Evolutionary conservation across 306 rosid genomes (phyloP).

Genomic region (Cucurbita moschata): DNA sequence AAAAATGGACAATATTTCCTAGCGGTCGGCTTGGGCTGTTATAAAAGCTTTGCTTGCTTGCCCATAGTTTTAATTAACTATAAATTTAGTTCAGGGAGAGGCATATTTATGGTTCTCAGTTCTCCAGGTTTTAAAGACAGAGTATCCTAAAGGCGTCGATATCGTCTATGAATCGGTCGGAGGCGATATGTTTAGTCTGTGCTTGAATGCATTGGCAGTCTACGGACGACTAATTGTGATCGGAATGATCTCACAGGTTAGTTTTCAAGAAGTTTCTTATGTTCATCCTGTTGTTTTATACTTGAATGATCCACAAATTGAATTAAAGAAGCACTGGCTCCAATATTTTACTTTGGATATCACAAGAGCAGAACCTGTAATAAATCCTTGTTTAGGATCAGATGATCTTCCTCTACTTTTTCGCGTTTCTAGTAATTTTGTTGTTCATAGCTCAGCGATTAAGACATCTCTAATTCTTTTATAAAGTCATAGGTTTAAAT

Average conservation of each 20-base stretch:
- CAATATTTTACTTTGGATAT: too few species aligned
- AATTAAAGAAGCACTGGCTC: too few species aligned
- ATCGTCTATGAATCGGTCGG: constrained; percentile 94
- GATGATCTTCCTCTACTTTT: too few species aligned
- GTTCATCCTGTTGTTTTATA: background rate
- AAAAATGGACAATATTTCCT: too few species aligned
- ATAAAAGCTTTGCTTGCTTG: background rate
- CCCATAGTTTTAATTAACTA: background rate
- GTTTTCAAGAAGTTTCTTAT: background rate
- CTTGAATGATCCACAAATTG: background rate
- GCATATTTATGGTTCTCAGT: background rate
- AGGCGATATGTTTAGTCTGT: constrained; percentile 75
- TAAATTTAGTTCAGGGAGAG: background rate
- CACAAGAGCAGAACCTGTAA: too few species aligned
- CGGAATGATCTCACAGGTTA: constrained; percentile 98
- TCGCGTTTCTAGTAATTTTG: background rate
- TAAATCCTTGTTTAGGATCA: too few species aligned
- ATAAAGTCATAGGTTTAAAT: too few species aligned
- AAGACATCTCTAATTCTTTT: too few species aligned
- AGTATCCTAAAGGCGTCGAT: constrained; percentile 73
- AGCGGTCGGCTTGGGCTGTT: too few species aligned
- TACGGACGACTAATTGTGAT: constrained; percentile 73
- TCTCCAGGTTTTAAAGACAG: constrained; percentile 56
- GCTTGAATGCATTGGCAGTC: constrained; percentile 75
- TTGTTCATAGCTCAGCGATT: background rate